Percentiles rank a stretch among this genome's conserved stretches.
Conservation (phyloP, 768 basidiomycete genomes). For the Sporobolomyces phaffii region DNA sequence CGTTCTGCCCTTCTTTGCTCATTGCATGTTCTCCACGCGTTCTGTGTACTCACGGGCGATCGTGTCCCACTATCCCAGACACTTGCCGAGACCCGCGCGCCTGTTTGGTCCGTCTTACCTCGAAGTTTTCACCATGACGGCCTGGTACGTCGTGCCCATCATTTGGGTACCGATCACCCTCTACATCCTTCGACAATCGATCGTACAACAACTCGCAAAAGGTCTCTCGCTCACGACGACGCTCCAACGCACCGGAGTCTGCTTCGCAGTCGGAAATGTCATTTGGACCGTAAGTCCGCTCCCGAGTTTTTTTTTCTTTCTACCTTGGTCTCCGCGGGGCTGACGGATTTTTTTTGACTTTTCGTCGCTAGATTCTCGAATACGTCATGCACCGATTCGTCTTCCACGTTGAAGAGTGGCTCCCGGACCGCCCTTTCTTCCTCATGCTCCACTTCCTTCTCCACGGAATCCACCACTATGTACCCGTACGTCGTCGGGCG, state of each 20-base stretch:
- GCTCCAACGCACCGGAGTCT: slow-evolving; percentile 54
- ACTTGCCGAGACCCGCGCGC: slow-evolving; percentile 53
- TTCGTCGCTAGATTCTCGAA: slow-evolving; percentile 50
- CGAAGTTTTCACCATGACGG: slow-evolving; percentile 78
- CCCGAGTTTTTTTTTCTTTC: slow-evolving; percentile 13
- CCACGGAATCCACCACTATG: slow-evolving; percentile 94
- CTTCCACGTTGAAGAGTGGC: slow-evolving; percentile 82
- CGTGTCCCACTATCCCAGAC: too few relatives aligned
- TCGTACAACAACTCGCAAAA: slow-evolving; percentile 64
- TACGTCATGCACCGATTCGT: slow-evolving; percentile 91
- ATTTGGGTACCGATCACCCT: slow-evolving; percentile 82
- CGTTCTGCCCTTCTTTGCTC: slow-evolving; percentile 45
- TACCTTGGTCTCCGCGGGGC: not conserved
- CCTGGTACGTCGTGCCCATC: slow-evolving; percentile 88
- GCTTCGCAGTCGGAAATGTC: slow-evolving; percentile 77
- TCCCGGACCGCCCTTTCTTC: slow-evolving; percentile 76
- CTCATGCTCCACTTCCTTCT: slow-evolving; percentile 82
- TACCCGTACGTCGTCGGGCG: slow-evolving; percentile 67
- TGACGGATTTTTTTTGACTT: too few relatives aligned
- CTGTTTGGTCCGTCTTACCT: slow-evolving; percentile 75
- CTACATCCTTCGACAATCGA: slow-evolving; percentile 74
- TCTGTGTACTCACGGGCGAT: too few relatives aligned
- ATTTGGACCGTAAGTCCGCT: slow-evolving; percentile 81
- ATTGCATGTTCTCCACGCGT: not conserved
- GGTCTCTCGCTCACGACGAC: slow-evolving; percentile 20